A percentile compares a stretch with the other conserved stretches of the same genome.
Conservation (phyloP, 768 basidiomycete species). For the Hypsizygus marmoreus region DNA sequence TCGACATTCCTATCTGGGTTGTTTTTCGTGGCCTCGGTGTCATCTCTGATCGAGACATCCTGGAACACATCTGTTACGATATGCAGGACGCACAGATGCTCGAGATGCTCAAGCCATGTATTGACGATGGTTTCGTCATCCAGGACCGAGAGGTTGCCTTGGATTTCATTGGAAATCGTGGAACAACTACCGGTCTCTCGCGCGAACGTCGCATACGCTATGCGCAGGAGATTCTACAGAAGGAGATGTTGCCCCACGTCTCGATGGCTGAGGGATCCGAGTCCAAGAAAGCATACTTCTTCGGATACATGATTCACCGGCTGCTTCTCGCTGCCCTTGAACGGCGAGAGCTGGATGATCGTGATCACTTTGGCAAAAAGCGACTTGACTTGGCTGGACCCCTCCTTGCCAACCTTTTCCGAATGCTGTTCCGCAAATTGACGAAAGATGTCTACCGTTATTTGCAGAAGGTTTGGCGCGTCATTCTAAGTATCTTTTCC, state of each 20-base stretch:
- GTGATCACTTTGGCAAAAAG: conserved; percentile 99
- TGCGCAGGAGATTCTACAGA: conserved; percentile 96
- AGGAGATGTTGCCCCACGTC: conserved; percentile 97
- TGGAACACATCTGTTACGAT: conserved; percentile 98
- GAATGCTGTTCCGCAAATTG: conserved; percentile 95
- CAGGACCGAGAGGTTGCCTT: conserved; percentile 96
- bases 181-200: conserved; percentile 89
- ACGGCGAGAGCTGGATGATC: conserved; percentile 94
- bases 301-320: conserved; percentile 99
- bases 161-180: conserved; percentile 98
- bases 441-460: conserved; percentile 97
- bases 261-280: conserved; percentile 95
- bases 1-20: conserved; percentile 98
- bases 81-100: conserved; percentile 95
- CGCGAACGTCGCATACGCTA: conserved; percentile 93
- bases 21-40: conserved; percentile 98
- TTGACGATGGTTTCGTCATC: conserved; percentile 97
- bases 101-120: conserved; percentile 97
- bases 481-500: conserved; percentile 7
- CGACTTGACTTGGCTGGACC: conserved; percentile 95
- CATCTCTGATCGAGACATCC: conserved; percentile 95
- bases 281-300: conserved; percentile 99
- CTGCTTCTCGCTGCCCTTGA: conserved; percentile 92
- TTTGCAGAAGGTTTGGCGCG: conserved; percentile 79
- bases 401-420: conserved; percentile 92